These are phyloP conservation scores for Syzygium aqueum DNA, from an alignment of 345 rosid species.

Conservation along the genomic window DNA sequence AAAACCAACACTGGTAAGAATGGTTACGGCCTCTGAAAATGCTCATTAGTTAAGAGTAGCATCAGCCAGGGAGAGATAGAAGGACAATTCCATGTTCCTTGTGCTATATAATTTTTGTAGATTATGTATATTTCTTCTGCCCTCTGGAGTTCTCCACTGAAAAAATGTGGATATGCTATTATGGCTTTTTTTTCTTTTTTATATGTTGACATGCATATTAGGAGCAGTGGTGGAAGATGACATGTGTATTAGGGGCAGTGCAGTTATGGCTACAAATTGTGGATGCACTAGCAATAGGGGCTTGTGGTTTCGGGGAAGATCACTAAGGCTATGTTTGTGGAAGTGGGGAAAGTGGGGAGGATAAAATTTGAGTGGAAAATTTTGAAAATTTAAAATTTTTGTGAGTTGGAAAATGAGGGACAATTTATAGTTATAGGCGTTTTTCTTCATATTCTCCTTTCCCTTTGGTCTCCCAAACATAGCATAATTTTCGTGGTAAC, in stretches of 20 bases:
- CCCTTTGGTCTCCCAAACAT: background rate
- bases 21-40: background rate
- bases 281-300: background rate
- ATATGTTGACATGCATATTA: background rate
- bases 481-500: background rate
- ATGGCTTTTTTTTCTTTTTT: background rate
- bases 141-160: background rate
- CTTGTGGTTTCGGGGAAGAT: background rate
- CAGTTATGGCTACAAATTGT: background rate
- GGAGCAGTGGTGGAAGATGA: background rate
- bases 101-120: background rate
- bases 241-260: background rate
- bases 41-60: background rate
- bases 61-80: background rate
- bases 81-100: background rate
- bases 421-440: background rate
- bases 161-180: background rate
- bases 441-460: background rate
- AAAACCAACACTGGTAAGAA: background rate
- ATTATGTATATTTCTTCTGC: background rate
- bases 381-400: background rate
- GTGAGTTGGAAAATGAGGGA: background rate
- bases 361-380: background rate
- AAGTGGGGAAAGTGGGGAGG: background rate
- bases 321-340: background rate